These are phyloP conservation scores for Aspergillus asperescens DNA, from an alignment of 495 filamentous ascomycete genomes.

Conservation along the genomic window DNA sequence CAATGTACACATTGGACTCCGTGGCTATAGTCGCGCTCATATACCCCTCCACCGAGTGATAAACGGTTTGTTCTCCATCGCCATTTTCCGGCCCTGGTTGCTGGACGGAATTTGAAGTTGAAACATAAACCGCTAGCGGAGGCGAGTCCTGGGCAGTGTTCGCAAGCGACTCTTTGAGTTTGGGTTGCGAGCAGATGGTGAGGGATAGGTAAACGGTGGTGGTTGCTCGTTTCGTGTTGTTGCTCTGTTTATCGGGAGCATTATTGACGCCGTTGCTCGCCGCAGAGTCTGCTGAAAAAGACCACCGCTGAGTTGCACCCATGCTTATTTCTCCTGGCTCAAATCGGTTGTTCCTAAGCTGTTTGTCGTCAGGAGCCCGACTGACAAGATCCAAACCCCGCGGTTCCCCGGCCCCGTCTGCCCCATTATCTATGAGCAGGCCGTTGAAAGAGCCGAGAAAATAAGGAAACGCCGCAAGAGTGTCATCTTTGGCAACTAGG, in stretches of 20 bases:
- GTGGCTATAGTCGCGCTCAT: slow-evolving; percentile 30
- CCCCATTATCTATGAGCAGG: slow-evolving; percentile 25
- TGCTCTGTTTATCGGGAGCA: slow-evolving; percentile 7
- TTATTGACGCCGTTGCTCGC: slow-evolving; percentile 21
- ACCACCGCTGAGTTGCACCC: slow-evolving; percentile 55
- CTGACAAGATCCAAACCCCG: slow-evolving; percentile 59
- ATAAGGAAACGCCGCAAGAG: slow-evolving; percentile 20
- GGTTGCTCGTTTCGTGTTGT: slow-evolving; percentile 34
- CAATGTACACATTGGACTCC: slow-evolving; percentile 63
- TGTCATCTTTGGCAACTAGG: slow-evolving; percentile 24
- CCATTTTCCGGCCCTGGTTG: slow-evolving; percentile 60
- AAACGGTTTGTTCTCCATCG: slow-evolving; percentile 32
- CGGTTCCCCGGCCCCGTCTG: slow-evolving; percentile 32
- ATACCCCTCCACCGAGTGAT: slow-evolving; percentile 55
- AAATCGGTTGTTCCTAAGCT: slow-evolving; percentile 61
- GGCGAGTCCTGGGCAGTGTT: slow-evolving; percentile 40
- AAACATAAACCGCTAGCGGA: slow-evolving; percentile 75
- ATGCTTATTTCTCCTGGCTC: slow-evolving; percentile 47
- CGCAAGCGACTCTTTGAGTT: slow-evolving; percentile 34
- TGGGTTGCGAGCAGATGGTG: slow-evolving; percentile 73
- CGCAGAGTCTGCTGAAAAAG: slow-evolving; percentile 41
- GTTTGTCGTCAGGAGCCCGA: slow-evolving; percentile 45
- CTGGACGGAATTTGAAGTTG: slow-evolving; percentile 56
- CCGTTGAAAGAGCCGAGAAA: slow-evolving; percentile 34
- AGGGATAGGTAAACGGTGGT: slow-evolving; percentile 67